Conservation (phyloP, 1,284 basidiomycete species). For the Tylopilus sp. region DNA sequence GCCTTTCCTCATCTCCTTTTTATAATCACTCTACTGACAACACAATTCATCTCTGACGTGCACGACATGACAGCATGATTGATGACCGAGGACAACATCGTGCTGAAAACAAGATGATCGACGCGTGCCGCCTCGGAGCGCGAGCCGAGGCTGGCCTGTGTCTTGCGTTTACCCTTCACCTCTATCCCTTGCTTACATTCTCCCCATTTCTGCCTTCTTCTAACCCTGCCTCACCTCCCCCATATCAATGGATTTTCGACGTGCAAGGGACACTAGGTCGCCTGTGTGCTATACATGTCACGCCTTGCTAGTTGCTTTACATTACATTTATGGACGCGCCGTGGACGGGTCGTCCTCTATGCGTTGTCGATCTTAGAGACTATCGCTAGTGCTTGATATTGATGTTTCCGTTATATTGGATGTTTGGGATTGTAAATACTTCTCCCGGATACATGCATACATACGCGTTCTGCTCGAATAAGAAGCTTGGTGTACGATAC, state of each 20-base stretch:
- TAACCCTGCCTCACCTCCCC: background rate
- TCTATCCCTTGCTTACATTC: too few species aligned
- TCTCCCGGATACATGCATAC: background rate
- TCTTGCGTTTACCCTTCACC: background rate
- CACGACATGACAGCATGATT: too few species aligned
- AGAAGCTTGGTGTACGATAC: background rate
- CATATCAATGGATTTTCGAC: background rate
- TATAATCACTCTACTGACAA: background rate
- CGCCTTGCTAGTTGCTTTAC: background rate
- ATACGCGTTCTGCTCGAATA: background rate
- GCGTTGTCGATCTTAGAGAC: background rate
- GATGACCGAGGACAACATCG: conserved; percentile 4
- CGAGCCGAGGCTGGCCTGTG: background rate
- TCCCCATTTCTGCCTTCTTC: background rate
- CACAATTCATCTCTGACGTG: background rate
- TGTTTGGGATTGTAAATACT: background rate
- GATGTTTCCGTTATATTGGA: background rate
- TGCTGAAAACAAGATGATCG: background rate
- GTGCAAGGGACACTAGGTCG: background rate
- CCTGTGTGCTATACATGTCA: background rate
- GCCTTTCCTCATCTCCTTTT: background rate
- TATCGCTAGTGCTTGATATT: background rate
- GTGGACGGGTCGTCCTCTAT: background rate
- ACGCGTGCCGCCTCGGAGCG: too few species aligned
- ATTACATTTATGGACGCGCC: background rate